These are phyloP conservation scores for Mollisiaceae sp. DNA, from an alignment of 2,329 filamentous ascomycete genomes.

Conservation along the genomic window DNA sequence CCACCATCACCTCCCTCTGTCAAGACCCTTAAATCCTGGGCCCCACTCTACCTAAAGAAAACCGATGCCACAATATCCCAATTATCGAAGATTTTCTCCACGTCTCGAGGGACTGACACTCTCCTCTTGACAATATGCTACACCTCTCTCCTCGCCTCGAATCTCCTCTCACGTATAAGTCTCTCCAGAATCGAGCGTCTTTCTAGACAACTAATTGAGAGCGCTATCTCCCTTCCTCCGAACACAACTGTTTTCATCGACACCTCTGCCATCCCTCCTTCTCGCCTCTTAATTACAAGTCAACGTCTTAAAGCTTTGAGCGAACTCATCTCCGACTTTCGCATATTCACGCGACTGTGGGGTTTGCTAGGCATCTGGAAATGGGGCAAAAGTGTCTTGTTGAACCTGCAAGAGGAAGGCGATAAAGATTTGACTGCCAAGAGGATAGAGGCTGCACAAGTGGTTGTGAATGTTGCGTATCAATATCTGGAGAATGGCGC, in stretches of 20 bases:
- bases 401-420: slow-evolving; percentile 9
- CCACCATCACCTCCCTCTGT: slow-evolving; percentile 27
- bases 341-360: slow-evolving; percentile 79
- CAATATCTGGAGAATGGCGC: slow-evolving; percentile 84
- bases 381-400: slow-evolving; percentile 59
- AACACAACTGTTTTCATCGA: slow-evolving; percentile 52
- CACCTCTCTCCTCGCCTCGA: slow-evolving; percentile 60
- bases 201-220: slow-evolving; percentile 57
- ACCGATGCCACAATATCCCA: slow-evolving; percentile 50
- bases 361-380: slow-evolving; percentile 75
- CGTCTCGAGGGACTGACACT: slow-evolving; percentile 71
- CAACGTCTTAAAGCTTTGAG: slow-evolving; percentile 63
- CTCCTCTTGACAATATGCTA: slow-evolving; percentile 74
- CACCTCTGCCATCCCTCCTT: slow-evolving; percentile 33
- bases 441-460: slow-evolving; percentile 68
- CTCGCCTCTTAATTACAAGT: slow-evolving; percentile 51
- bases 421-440: slow-evolving; percentile 50
- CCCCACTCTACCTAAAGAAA: slow-evolving; percentile 41
- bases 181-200: slow-evolving; percentile 61
- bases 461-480: slow-evolving; percentile 70
- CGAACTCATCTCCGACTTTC: slow-evolving; percentile 69
- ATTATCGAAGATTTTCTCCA: slow-evolving; percentile 68
- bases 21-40: slow-evolving; percentile 37
- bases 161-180: slow-evolving; percentile 57
- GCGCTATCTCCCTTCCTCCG: slow-evolving; percentile 57